A percentile compares a stretch with the other conserved stretches of the same genome.
Conservation (phyloP, 2,329 filamentous ascomycete genomes). For the Diaporthe citrichinensis region DNA sequence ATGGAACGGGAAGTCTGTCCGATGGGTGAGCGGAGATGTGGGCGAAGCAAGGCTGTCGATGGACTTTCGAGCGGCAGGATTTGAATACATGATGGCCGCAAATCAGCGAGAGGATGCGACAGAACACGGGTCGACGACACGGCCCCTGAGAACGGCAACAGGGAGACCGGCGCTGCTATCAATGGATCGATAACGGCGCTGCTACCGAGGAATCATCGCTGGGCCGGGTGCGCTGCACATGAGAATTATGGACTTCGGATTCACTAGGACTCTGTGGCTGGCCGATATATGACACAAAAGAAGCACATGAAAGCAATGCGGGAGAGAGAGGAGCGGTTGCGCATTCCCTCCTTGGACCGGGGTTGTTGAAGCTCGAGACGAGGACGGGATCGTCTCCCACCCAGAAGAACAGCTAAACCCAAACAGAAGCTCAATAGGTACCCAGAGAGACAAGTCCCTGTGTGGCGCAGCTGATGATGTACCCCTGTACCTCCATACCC, state of each 20-base stretch:
- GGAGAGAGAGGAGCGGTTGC: constrained; percentile 6
- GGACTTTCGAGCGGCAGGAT: constrained; percentile 72
- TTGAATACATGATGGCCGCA: constrained; percentile 70
- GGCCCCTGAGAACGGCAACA: constrained; percentile 31
- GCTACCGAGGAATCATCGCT: constrained; percentile 68
- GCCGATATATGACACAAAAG: not conserved
- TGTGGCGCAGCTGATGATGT: constrained; percentile 30
- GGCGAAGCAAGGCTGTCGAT: constrained; percentile 72
- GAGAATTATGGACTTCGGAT: constrained; percentile 7
- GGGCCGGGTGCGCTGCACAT: constrained; percentile 39
- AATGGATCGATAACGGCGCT: constrained; percentile 34
- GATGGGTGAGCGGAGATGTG: constrained; percentile 63
- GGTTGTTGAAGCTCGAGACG: constrained; percentile 29
- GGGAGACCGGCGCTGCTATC: constrained; percentile 35
- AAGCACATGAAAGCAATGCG: constrained; percentile 29
- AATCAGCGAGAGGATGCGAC: constrained; percentile 23
- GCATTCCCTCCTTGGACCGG: constrained; percentile 22
- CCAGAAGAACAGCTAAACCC: constrained; percentile 40
- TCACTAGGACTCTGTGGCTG: constrained; percentile 4
- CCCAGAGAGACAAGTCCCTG: constrained; percentile 11
- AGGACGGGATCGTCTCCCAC: constrained; percentile 26
- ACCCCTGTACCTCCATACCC: not conserved
- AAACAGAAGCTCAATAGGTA: constrained; percentile 36
- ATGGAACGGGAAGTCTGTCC: constrained; percentile 72
- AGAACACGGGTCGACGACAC: constrained; percentile 22